Evolutionary conservation across 148 eudicot species (phyloP), one percentile per base, ranked within the genome.

Genomic region (Limonium bicolor): DNA sequence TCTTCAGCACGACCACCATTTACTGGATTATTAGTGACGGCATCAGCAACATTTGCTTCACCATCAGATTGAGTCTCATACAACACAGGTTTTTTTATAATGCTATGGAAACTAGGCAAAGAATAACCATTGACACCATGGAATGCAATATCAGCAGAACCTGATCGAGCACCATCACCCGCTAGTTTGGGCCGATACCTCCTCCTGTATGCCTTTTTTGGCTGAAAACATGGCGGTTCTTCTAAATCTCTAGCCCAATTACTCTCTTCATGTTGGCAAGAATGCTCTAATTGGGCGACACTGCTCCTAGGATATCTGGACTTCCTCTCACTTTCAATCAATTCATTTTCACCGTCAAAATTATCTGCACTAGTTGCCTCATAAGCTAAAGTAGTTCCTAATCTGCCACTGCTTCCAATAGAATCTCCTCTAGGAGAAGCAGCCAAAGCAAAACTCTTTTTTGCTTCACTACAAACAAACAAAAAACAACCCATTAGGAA

Each of bases 351-450:
- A 40, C 78, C 94, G 57, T 85, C 86, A 63, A 92, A 75, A 63
- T 85, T 85, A 73, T 92, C 99, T 41, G 99, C 99, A 71, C 76
- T 76, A 58, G 76, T 76, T 8, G 94, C 94, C 53, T 92, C 99
- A 73, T 72, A 57, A 34, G 55, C 57, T 24, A 62, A 53, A 64
- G 65, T 69, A 46, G 61, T 72, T 53, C 74, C 86, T 50, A 64
- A 71, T 68, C 88, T 62, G 36, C 94, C 90, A 69, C 88, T 85
- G 60, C 95, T 92, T 64, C 81, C 95, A 38, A 85, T 82, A 36
- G 99, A 81, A 69, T 85, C 95, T 59, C 94, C 88, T 61, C 46
- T 82, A 54, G 95, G 76, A 42, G 99, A 85, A 43, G 94, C 80
- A 41, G 99, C 60, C 51, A 67, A 55, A 15, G 82, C 79, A 69